These are phyloP conservation scores for Penicillium paxilli DNA, from an alignment of 495 filamentous ascomycete species.

Conservation along the genomic window DNA sequence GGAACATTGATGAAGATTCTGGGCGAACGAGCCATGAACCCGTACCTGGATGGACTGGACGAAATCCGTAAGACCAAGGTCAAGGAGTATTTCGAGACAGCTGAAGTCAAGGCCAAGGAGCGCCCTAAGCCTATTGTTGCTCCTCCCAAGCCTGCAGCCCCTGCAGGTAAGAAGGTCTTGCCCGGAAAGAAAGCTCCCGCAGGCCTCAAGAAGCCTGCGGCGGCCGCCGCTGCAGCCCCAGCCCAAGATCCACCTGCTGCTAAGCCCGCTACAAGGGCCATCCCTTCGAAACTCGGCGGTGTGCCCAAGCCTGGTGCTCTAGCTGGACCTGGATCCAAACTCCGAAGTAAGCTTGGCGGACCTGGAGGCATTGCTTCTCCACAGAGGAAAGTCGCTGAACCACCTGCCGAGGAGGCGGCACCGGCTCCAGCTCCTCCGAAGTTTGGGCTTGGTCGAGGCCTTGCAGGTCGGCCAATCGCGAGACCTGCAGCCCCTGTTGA, in stretches of 20 bases:
- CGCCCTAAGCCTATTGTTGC: conserved; percentile 82
- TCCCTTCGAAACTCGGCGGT: conserved; percentile 62
- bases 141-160: conserved; percentile 57
- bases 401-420: conserved; percentile 57
- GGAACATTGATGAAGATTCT: conserved; percentile 99
- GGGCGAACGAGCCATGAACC: conserved; percentile 94
- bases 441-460: conserved; percentile 68
- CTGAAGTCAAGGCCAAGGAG: conserved; percentile 95
- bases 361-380: conserved; percentile 65
- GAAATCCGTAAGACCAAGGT: conserved; percentile 96
- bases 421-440: conserved; percentile 61
- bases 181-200: conserved; percentile 54
- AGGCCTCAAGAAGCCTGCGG: conserved; percentile 54
- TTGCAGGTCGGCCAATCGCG: conserved; percentile 84
- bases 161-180: conserved; percentile 45
- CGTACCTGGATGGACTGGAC: conserved; percentile 91
- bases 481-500: conserved; percentile 60
- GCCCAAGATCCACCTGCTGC: conserved; percentile 54
- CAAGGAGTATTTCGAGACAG: conserved; percentile 90
- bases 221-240: conserved; percentile 59
- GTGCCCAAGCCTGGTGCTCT: conserved; percentile 65
- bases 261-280: conserved; percentile 59
- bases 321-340: conserved; percentile 61
- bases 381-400: conserved; percentile 55
- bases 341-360: conserved; percentile 63